These are phyloP conservation scores for Suillus hirtellus DNA, from an alignment of 768 basidiomycete species.

Conservation along the genomic window DNA sequence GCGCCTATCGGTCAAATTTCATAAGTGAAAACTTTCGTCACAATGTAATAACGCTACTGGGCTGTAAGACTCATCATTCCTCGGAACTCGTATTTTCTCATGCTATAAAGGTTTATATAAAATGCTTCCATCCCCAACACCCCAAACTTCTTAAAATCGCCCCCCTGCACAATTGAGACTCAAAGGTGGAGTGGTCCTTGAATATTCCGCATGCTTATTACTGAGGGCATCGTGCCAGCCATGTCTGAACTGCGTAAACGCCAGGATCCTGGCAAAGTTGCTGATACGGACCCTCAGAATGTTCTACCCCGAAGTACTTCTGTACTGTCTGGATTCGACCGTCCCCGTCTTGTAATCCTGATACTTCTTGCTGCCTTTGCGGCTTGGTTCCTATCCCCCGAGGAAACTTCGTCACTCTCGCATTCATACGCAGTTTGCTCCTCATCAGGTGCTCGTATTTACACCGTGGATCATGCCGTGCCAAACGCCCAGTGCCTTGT, in stretches of 20 bases:
- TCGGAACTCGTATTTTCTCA: background rate
- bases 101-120: background rate
- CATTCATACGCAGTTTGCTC: constrained; percentile 65
- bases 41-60: no score
- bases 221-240: background rate
- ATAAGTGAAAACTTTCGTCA: no score
- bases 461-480: constrained; percentile 63
- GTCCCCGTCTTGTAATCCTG: constrained; percentile 7
- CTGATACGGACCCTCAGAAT: background rate
- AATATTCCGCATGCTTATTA: background rate
- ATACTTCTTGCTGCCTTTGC: constrained; percentile 14
- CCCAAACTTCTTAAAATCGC: background rate
- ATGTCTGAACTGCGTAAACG: constrained; percentile 19
- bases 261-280: constrained; percentile 3
- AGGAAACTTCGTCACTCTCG: constrained; percentile 16
- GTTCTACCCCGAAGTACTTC: background rate
- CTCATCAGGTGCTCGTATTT: constrained; percentile 48
- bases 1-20: no score
- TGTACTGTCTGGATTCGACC: background rate
- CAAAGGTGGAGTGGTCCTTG: background rate
- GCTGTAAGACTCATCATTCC: background rate
- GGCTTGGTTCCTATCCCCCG: constrained; percentile 15
- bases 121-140: background rate
- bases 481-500: constrained; percentile 64
- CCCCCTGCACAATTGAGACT: background rate